Conservation (phyloP, 345 rosid genomes). For the Sonneratia alba region DNA sequence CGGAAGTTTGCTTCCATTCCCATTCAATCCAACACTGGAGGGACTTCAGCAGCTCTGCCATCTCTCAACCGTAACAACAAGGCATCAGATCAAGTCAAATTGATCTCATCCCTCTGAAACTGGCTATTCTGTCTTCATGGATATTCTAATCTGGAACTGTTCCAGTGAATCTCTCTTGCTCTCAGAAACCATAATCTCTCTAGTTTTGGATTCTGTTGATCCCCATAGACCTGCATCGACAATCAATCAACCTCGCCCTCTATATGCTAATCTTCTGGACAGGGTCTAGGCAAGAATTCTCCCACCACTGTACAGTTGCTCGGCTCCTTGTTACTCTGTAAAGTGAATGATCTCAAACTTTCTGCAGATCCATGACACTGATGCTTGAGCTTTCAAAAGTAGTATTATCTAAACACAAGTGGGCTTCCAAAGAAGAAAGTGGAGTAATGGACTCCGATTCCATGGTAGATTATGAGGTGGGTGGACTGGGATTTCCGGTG, state of each 20-base stretch:
- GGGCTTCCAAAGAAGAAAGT: not conserved
- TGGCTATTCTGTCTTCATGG: not conserved
- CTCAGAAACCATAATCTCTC: not conserved
- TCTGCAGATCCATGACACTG: constrained; percentile 56
- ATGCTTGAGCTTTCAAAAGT: constrained; percentile 60
- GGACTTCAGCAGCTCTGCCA: constrained; percentile 84
- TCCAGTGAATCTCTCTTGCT: not conserved
- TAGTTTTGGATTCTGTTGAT: not conserved
- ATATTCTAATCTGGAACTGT: not conserved
- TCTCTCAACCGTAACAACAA: constrained; percentile 82
- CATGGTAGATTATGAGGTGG: no score
- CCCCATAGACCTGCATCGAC: not conserved
- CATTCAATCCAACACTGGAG: constrained; percentile 80
- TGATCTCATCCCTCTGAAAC: not conserved
- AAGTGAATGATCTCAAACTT: constrained; percentile 2
- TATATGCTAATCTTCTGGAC: not conserved
- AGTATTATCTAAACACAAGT: not conserved
- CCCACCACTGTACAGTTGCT: not conserved
- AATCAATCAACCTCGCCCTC: not conserved
- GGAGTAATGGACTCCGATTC: no score
- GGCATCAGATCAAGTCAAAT: constrained; percentile 65
- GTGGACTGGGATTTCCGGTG: no score
- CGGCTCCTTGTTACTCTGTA: not conserved
- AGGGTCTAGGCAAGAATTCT: not conserved
- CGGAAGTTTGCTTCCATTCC: constrained; percentile 88